Conservation (phyloP, 2,329 filamentous ascomycete genomes). For the Trichoderma breve region DNA sequence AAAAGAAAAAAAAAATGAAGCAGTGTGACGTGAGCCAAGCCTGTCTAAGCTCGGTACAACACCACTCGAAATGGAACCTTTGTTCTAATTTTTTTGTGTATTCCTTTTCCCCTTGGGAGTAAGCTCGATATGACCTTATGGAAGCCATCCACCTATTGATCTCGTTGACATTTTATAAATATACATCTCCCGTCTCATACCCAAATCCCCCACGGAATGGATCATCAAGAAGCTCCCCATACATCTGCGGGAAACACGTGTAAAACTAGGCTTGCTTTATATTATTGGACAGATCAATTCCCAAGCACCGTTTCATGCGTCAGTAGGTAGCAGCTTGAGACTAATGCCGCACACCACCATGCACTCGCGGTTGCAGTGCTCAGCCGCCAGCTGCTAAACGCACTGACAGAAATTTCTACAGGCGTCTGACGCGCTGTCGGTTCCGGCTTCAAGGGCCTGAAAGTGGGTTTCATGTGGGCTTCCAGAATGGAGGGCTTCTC, state of each 20-base stretch:
- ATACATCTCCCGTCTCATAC: not conserved
- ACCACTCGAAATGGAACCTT: not conserved
- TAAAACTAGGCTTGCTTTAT: not conserved
- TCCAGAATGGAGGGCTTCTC: slow-evolving; percentile 15
- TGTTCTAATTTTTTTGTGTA: not conserved
- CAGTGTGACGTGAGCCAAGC: not conserved
- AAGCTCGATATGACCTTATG: not conserved
- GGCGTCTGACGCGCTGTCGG: slow-evolving; percentile 3
- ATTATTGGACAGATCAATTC: not conserved
- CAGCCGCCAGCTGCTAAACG: not conserved
- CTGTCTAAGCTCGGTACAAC: not conserved
- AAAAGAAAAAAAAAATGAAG: not conserved
- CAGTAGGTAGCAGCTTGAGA: not conserved
- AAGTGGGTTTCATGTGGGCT: not conserved
- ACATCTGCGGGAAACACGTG: not conserved
- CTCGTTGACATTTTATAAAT: not conserved
- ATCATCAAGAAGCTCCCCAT: not conserved
- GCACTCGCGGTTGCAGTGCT: not conserved
- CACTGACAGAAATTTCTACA: slow-evolving; percentile 1
- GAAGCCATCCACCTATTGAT: not conserved
- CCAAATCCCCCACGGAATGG: not conserved
- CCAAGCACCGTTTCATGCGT: not conserved
- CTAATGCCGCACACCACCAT: not conserved
- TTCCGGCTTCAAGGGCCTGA: slow-evolving; percentile 16
- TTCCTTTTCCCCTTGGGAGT: not conserved